Evolutionary conservation across 106 monocot genomes (phyloP).

Genomic region (Chionographis japonica): DNA sequence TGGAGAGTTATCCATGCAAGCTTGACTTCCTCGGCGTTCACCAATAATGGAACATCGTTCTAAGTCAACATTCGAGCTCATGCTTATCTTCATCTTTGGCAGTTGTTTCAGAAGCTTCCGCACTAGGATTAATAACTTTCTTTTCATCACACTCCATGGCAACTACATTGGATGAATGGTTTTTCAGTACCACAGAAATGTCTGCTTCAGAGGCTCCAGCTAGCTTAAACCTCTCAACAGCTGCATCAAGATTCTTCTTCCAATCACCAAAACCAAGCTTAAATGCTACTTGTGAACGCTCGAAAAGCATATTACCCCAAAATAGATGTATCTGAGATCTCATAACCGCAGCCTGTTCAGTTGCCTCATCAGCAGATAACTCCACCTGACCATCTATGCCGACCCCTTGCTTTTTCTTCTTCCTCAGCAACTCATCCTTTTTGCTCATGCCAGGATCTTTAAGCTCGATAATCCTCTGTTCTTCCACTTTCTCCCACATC

Average conservation of each 20-base stretch:
- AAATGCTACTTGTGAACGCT: constrained; percentile 90
- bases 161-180: constrained; percentile 69
- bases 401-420: constrained; percentile 44
- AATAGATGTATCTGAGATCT: constrained; percentile 97
- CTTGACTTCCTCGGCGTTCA: not conserved
- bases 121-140: constrained; percentile 23
- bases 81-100: constrained; percentile 43
- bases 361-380: constrained; percentile 55
- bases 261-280: constrained; percentile 67
- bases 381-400: constrained; percentile 38
- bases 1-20: not conserved
- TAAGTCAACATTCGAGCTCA: constrained; percentile 19
- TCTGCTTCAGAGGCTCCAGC: constrained; percentile 93
- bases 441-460: constrained; percentile 49
- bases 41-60: too few species aligned
- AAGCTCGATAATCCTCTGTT: constrained; percentile 64
- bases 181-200: constrained; percentile 72
- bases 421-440: constrained; percentile 64
- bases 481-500: constrained; percentile 98
- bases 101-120: constrained; percentile 9
- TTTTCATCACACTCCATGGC: constrained; percentile 32
- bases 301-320: constrained; percentile 99
- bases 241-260: constrained; percentile 81
- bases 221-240: constrained; percentile 87
- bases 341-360: constrained; percentile 82